Evolutionary conservation across 805 yeast genomes (phyloP).

Genomic region (Starmerella bombicola): DNA sequence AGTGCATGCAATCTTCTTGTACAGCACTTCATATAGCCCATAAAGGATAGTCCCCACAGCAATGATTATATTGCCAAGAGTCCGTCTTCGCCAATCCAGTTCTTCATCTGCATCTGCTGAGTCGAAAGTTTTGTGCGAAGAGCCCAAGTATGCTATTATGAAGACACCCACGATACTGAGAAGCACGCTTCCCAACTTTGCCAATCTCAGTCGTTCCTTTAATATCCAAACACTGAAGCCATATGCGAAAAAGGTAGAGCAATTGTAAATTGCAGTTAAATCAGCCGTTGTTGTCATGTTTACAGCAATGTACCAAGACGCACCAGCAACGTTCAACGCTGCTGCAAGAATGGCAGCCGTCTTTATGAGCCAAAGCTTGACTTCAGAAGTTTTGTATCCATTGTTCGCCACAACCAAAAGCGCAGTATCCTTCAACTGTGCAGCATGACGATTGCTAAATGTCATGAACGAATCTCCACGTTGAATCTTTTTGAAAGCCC

Average conservation of each 20-base stretch:
- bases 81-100: conserved; percentile 41
- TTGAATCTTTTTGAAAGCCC: conserved; percentile 22
- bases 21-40: conserved; percentile 73
- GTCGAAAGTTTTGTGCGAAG: conserved; percentile 22
- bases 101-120: conserved; percentile 11
- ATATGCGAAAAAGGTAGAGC: conserved; percentile 80
- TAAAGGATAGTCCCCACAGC: conserved; percentile 62
- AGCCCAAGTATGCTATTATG: conserved; percentile 50
- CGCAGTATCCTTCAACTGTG: conserved; percentile 17
- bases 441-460: conserved; percentile 14
- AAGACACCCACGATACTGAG: conserved; percentile 66
- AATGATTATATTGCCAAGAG: conserved; percentile 59
- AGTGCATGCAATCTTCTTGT: conserved; percentile 64
- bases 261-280: conserved; percentile 81
- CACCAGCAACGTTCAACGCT: conserved; percentile 61
- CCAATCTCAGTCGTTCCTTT: conserved; percentile 49
- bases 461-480: conserved; percentile 7
- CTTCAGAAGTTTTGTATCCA: conserved; percentile 6
- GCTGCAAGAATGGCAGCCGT: conserved; percentile 38
- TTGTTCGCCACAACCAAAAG: conserved; percentile 14
- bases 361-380: conserved; percentile 32
- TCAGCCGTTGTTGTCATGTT: conserved; percentile 68
- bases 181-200: conserved; percentile 54
- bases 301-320: conserved; percentile 80
- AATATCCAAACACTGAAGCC: conserved; percentile 68